Percentiles rank a stretch among this genome's conserved stretches.
Conservation (phyloP, 2,329 filamentous ascomycete genomes). For the Diplodia intermedia region DNA sequence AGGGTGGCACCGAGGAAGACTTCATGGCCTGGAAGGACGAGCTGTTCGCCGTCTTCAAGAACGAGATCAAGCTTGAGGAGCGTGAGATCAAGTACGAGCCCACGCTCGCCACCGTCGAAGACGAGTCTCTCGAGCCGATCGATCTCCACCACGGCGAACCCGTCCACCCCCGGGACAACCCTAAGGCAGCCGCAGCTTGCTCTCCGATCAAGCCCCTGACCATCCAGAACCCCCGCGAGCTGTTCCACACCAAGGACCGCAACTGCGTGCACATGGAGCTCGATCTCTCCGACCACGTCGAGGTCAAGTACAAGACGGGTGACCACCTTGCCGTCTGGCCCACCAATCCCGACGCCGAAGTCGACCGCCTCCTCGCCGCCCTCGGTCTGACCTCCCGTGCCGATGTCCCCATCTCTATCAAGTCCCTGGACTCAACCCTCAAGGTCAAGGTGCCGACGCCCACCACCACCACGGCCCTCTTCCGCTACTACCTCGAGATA, state of each 20-base stretch:
- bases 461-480: constrained; percentile 49
- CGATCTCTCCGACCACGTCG: constrained; percentile 46
- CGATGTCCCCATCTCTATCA: constrained; percentile 41
- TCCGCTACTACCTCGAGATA: constrained; percentile 58
- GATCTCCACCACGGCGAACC: constrained; percentile 40
- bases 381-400: constrained; percentile 40
- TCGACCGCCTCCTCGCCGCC: constrained; percentile 43
- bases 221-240: constrained; percentile 44
- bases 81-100: constrained; percentile 46
- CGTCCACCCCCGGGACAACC: constrained; percentile 9
- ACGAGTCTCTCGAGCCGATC: constrained; percentile 37
- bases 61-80: constrained; percentile 44
- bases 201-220: constrained; percentile 45
- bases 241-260: constrained; percentile 46
- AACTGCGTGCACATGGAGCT: constrained; percentile 54
- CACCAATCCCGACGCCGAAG: constrained; percentile 49
- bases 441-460: constrained; percentile 51
- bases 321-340: constrained; percentile 54
- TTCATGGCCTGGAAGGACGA: constrained; percentile 53
- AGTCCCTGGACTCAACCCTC: constrained; percentile 39
- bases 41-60: constrained; percentile 44
- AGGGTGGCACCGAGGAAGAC: constrained; percentile 53
- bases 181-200: constrained; percentile 39
- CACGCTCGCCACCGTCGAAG: constrained; percentile 38
- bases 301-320: constrained; percentile 53